These are phyloP conservation scores for Blastobotrys parvus DNA, from an alignment of 805 yeast genomes.

Conservation along the genomic window DNA sequence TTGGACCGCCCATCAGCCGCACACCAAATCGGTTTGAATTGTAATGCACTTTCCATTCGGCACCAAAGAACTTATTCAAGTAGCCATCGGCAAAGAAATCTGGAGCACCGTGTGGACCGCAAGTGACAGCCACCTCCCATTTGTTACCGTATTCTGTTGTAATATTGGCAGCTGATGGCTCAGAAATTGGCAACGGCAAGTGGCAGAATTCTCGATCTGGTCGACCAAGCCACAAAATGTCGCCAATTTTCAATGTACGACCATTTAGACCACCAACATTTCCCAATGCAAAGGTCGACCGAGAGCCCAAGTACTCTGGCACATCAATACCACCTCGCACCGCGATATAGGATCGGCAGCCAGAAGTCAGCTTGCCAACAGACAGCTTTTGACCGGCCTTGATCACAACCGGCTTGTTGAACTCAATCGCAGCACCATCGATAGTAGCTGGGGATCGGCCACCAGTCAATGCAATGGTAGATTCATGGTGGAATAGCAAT, in stretches of 20 bases:
- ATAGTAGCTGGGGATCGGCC: constrained; percentile 64
- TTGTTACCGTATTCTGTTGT: constrained; percentile 44
- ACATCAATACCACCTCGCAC: constrained; percentile 92
- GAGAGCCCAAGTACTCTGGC: constrained; percentile 88
- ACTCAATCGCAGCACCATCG: constrained; percentile 47
- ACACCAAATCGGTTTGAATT: constrained; percentile 97
- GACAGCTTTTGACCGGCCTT: constrained; percentile 67
- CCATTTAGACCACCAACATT: constrained; percentile 90
- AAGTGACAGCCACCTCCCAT: constrained; percentile 88
- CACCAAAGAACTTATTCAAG: constrained; percentile 62
- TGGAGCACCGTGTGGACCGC: constrained; percentile 98
- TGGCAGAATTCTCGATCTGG: constrained; percentile 60
- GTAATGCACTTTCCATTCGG: constrained; percentile 91
- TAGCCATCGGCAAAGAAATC: constrained; percentile 81
- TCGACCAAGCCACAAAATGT: constrained; percentile 79
- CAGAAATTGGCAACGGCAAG: constrained; percentile 63
- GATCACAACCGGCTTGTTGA: constrained; percentile 67
- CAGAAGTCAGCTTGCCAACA: constrained; percentile 74
- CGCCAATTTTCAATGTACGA: constrained; percentile 84
- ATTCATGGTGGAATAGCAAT: constrained; percentile 70
- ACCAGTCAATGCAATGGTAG: constrained; percentile 79
- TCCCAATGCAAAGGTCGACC: constrained; percentile 93
- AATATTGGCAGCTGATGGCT: constrained; percentile 43
- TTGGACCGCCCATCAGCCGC: constrained; percentile 79
- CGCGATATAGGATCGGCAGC: constrained; percentile 86